Conservation (phyloP, 257 asterid species). For the Nicotiana obtusifolia region DNA sequence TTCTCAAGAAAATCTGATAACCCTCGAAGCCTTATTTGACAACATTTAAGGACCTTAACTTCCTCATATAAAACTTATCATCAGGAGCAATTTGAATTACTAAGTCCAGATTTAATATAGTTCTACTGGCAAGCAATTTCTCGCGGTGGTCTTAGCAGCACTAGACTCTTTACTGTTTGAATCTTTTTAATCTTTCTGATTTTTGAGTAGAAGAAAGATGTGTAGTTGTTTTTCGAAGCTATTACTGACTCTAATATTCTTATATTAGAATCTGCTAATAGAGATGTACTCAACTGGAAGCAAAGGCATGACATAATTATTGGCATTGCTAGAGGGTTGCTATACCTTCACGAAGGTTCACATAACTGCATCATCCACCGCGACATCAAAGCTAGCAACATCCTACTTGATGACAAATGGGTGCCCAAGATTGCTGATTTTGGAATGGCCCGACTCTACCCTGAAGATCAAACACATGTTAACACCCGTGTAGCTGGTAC, state of each 20-base stretch:
- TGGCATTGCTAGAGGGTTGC: conserved; percentile 80
- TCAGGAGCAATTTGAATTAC: too few relatives aligned
- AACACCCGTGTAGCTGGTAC: conserved; percentile 92
- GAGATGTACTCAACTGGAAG: conserved; percentile 64
- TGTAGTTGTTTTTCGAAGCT: neutral
- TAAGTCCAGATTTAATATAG: too few relatives aligned
- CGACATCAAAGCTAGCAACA: conserved; percentile 90
- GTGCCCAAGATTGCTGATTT: conserved; percentile 93
- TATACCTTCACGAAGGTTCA: conserved; percentile 88
- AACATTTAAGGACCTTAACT: too few relatives aligned
- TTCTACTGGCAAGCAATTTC: neutral
- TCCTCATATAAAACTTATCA: too few relatives aligned
- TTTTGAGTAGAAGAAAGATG: neutral
- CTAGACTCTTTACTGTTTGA: neutral
- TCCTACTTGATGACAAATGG: conserved; percentile 81
- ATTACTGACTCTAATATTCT: conserved; percentile 15
- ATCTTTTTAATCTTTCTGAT: neutral
- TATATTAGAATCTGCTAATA: conserved; percentile 44
- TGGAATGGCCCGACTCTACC: conserved; percentile 83
- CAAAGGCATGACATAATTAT: conserved; percentile 60
- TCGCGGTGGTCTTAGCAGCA: neutral
- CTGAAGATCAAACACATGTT: conserved; percentile 73
- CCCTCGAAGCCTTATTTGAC: too few relatives aligned
- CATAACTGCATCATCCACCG: conserved; percentile 75
- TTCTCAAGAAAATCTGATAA: too few relatives aligned